Evolutionary conservation across 2,329 filamentous ascomycete species (phyloP).

Genomic region (Alternaria sp.): DNA sequence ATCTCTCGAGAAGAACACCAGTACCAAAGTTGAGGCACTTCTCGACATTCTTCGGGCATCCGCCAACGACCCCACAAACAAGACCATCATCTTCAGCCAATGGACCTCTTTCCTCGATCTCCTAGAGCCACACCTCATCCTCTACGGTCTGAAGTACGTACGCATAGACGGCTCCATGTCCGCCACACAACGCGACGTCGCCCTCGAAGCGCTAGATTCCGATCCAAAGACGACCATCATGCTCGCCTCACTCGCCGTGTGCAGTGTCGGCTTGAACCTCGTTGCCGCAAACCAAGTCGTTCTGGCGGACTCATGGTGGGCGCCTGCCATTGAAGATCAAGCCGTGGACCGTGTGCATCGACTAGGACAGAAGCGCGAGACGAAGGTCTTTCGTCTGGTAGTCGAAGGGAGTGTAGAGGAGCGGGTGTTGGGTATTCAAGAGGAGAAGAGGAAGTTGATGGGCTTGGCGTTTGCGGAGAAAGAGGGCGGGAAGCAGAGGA

Average conservation of each 20-base stretch:
- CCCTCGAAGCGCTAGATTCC: constrained; percentile 70
- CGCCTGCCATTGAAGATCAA: constrained; percentile 90
- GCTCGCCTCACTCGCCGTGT: constrained; percentile 81
- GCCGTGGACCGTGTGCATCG: constrained; percentile 88
- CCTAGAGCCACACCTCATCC: constrained; percentile 70
- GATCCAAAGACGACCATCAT: constrained; percentile 74
- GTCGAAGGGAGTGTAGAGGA: constrained; percentile 84
- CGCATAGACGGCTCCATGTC: constrained; percentile 84
- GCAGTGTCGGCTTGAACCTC: constrained; percentile 84
- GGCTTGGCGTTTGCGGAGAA: constrained; percentile 81
- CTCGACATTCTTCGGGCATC: constrained; percentile 76
- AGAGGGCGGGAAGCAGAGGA: constrained; percentile 59
- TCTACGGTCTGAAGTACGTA: constrained; percentile 66
- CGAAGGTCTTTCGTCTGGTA: constrained; percentile 80
- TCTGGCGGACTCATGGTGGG: constrained; percentile 85
- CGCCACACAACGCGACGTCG: constrained; percentile 71
- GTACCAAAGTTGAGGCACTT: constrained; percentile 82
- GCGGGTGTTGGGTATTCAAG: constrained; percentile 77
- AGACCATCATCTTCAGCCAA: constrained; percentile 77
- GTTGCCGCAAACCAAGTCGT: constrained; percentile 87
- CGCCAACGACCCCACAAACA: constrained; percentile 65
- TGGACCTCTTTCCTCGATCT: constrained; percentile 78
- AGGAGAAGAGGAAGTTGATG: constrained; percentile 79
- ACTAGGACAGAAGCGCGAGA: constrained; percentile 79
- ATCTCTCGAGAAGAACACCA: constrained; percentile 58